Evolutionary conservation across 805 yeast genomes (phyloP).

Genomic region (Ogataea philodendri): DNA sequence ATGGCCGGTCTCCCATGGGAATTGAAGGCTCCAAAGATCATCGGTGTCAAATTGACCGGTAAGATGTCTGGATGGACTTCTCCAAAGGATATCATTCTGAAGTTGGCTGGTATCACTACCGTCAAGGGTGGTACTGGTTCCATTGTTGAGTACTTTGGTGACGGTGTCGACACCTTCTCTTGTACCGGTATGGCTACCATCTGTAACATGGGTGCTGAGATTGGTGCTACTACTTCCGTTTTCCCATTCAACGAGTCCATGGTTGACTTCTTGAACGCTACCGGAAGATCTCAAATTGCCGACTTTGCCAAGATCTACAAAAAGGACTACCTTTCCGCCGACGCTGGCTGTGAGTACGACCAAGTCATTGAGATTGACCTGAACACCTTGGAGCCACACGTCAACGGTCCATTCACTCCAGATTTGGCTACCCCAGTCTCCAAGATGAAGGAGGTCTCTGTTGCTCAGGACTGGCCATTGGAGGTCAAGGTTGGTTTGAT

Average conservation of each 20-base stretch:
- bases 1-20: conserved; percentile 96
- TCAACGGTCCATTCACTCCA: conserved; percentile 98
- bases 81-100: conserved; percentile 92
- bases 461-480: conserved; percentile 80
- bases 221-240: conserved; percentile 96
- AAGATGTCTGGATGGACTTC: conserved; percentile 92
- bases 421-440: conserved; percentile 94
- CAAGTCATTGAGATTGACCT: conserved; percentile 88
- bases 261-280: conserved; percentile 67
- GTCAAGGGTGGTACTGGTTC: conserved; percentile 98
- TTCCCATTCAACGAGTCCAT: conserved; percentile 77
- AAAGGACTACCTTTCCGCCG: conserved; percentile 68
- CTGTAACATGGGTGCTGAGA: conserved; percentile 99
- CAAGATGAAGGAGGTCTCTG: conserved; percentile 68
- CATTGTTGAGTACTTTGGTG: conserved; percentile 95
- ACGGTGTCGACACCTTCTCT: conserved; percentile 86
- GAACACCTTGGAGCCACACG: conserved; percentile 84
- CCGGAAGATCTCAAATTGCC: conserved; percentile 81
- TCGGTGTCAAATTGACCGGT: conserved; percentile 95
- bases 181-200: conserved; percentile 99
- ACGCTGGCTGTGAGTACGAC: conserved; percentile 87
- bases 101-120: conserved; percentile 90
- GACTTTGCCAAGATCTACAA: conserved; percentile 56
- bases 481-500: conserved; percentile 88
- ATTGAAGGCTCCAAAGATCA: conserved; percentile 91